A percentile compares a stretch with the other conserved stretches of the same genome.
These are phyloP conservation scores for Scedosporium dehoogii DNA, from an alignment of 2,329 filamentous ascomycete species.

Conservation along the genomic window DNA sequence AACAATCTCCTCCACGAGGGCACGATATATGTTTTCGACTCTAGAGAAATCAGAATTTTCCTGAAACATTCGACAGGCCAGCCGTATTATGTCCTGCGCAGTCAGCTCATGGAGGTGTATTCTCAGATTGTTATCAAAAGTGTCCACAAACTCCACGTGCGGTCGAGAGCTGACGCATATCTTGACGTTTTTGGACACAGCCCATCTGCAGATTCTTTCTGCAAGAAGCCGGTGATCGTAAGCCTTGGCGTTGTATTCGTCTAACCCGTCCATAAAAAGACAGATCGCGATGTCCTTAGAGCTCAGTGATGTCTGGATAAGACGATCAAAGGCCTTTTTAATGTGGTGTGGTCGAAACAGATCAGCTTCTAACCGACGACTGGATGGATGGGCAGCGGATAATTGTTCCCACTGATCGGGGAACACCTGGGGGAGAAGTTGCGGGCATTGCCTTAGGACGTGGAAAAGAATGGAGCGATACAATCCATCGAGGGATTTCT, in stretches of 20 bases:
- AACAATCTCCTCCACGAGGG: not conserved
- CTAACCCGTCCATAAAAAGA: constrained; percentile 1
- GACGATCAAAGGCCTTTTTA: not conserved
- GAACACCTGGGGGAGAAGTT: not conserved
- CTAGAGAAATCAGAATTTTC: not conserved
- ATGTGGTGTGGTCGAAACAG: not conserved
- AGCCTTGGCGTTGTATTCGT: not conserved
- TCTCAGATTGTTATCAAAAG: not conserved
- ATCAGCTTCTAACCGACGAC: not conserved
- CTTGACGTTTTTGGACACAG: not conserved
- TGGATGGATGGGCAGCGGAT: not conserved
- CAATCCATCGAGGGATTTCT: constrained; percentile 7
- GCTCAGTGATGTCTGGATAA: not conserved
- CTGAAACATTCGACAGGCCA: not conserved
- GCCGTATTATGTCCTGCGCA: not conserved
- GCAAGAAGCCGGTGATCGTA: not conserved
- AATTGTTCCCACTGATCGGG: not conserved
- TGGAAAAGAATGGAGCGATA: constrained; percentile 7
- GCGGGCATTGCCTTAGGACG: constrained; percentile 1
- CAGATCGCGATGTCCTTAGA: not conserved
- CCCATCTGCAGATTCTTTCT: not conserved
- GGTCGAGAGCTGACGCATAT: not conserved
- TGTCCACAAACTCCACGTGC: not conserved
- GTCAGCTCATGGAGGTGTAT: not conserved
- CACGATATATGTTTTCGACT: not conserved